Evolutionary conservation across 495 filamentous ascomycete genomes (phyloP).

Genomic region (Aspergillus diversus): DNA sequence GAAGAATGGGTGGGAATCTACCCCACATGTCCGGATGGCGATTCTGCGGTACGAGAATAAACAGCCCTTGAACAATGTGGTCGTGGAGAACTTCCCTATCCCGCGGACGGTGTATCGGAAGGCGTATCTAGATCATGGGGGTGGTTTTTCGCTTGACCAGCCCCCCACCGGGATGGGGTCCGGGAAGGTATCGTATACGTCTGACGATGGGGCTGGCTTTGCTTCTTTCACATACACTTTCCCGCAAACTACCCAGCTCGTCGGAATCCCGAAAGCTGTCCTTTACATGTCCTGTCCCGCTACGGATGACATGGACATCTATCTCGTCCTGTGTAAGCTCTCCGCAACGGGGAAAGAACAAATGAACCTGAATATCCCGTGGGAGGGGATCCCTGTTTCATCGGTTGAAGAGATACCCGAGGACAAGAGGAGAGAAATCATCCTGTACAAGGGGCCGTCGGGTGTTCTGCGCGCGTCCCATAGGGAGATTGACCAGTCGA

Average conservation of each 20-base stretch:
- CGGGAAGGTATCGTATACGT: conserved; percentile 2
- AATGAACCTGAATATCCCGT: not conserved
- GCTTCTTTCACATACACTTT: conserved; percentile 20
- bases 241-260: conserved; percentile 20
- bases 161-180: not conserved
- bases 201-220: too few species aligned
- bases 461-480: conserved; percentile 26
- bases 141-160: not conserved
- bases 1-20: conserved; percentile 40
- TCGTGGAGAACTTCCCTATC: not conserved
- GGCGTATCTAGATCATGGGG: not conserved
- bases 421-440: not conserved
- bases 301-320: conserved; percentile 25
- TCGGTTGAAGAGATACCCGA: not conserved
- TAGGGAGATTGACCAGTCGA: conserved; percentile 21
- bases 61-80: conserved; percentile 9
- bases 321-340: conserved; percentile 23
- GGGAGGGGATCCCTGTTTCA: not conserved
- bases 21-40: conserved; percentile 29
- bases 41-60: conserved; percentile 24
- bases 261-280: conserved; percentile 18
- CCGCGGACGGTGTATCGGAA: conserved; percentile 8
- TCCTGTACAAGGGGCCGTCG: conserved; percentile 20
- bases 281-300: conserved; percentile 22
- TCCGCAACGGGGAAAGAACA: not conserved